Evolutionary conservation across 805 yeast species (phyloP).

Genomic region (Komagataella pastoris): DNA sequence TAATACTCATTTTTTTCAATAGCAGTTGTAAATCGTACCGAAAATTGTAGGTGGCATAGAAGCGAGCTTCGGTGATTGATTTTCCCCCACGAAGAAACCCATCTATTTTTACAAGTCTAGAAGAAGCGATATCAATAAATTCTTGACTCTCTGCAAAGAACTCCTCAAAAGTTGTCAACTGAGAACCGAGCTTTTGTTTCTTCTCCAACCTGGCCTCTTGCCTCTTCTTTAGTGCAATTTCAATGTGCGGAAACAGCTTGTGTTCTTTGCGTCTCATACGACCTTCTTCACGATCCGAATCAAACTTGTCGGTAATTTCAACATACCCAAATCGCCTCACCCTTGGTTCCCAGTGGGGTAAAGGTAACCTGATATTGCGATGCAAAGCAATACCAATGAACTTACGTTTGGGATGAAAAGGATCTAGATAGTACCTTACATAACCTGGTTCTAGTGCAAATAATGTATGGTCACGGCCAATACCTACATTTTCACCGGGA

Average conservation of each 20-base stretch:
- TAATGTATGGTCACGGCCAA: slow-evolving; percentile 90
- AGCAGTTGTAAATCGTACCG: slow-evolving; percentile 29
- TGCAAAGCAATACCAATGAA: slow-evolving; percentile 79
- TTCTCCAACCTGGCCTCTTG: slow-evolving; percentile 21
- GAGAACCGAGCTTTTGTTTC: slow-evolving; percentile 15
- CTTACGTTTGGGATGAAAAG: slow-evolving; percentile 88
- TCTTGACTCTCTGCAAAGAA: slow-evolving; percentile 11
- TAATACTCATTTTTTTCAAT: slow-evolving; percentile 22
- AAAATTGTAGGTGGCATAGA: slow-evolving; percentile 40
- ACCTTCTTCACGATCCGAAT: slow-evolving; percentile 44
- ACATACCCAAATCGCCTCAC: slow-evolving; percentile 72
- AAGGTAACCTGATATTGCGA: slow-evolving; percentile 56
- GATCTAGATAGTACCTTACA: slow-evolving; percentile 85
- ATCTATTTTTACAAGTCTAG: slow-evolving; percentile 40
- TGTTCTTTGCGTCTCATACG: slow-evolving; percentile 58
- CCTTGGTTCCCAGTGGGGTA: slow-evolving; percentile 85
- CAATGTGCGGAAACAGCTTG: slow-evolving; percentile 38
- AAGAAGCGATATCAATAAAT: slow-evolving; percentile 24
- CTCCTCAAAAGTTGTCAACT: slow-evolving; percentile 15
- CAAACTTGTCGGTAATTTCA: slow-evolving; percentile 32
- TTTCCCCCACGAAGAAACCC: slow-evolving; percentile 50
- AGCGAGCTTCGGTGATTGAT: slow-evolving; percentile 38
- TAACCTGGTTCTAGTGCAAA: slow-evolving; percentile 88
- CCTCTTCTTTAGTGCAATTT: slow-evolving; percentile 25
- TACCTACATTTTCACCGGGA: slow-evolving; percentile 85